Evolutionary conservation across 306 rosid species (phyloP), one percentile per base, ranked within the genome.

Genomic region (Ochetophila trinervis): DNA sequence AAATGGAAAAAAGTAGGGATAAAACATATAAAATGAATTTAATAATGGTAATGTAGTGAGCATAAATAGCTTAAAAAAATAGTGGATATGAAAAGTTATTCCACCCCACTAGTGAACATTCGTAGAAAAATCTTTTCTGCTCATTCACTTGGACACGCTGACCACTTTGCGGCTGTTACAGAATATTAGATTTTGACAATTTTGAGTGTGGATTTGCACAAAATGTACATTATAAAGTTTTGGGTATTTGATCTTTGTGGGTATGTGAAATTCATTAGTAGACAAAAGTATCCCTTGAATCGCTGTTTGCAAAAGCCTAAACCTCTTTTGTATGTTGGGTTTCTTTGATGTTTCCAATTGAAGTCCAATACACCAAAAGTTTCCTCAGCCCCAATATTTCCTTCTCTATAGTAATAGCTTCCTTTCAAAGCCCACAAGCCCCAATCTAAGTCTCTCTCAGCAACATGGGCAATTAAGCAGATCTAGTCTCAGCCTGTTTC

Each of bases 371-470:
- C 67, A 32, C 70, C 82, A 63, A 76, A 85, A 1, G 47, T 7
- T 68, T 82, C 87, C 7, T 77, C 81, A 0, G 18, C 0, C 0
- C 52, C 73, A 57, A 64, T 0, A 0, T 10, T 45, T 1, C 77
- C 83, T 71, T 79, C 62, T 53, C 75, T 76, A 5, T 6, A 62
- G 61, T 76, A 73, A 52, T 85, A 85, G 58, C 73, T 76, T 67
- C 89, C 86, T 62, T 62, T 74, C 24, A 78, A 81, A 24, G 85
- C 82, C 88, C 92, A 82, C 63, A 79, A 62, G 23, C 75, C 72
- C 84, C 86, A 85, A 32, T 82, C 90, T 63, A 85, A 44, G 62
- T 85, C 87, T 40, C 74, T 78, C 18, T 57, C 82, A 50, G 67
- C 78, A 65, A 86, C 82, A n/a, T 78, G 76, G 3, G 92, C 70